Evolutionary conservation across 192 early-diverging fungal species (phyloP).

Genomic region (Umbelopsis vinacea): DNA sequence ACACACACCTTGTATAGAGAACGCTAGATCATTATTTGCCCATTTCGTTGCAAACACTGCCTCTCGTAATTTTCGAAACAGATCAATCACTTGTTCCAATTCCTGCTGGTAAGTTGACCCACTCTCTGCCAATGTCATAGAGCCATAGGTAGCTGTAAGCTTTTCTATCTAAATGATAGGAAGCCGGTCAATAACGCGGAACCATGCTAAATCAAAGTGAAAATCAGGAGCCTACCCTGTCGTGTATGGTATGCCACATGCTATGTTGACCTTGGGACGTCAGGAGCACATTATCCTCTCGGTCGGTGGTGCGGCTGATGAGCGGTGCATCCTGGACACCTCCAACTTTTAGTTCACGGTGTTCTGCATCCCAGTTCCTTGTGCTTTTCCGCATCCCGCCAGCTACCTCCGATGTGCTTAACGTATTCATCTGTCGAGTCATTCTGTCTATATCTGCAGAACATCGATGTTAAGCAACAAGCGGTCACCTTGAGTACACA

Average conservation of each 20-base stretch:
- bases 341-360: neutral
- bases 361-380: constrained; percentile 10
- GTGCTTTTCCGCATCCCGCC: neutral
- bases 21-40: neutral
- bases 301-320: constrained; percentile 11
- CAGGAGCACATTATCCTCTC: neutral
- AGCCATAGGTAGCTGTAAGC: neutral
- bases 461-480: neutral
- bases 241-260: neutral
- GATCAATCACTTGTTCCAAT: neutral
- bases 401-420: neutral
- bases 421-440: neutral
- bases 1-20: constrained; percentile 10
- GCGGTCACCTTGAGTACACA: neutral
- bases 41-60: constrained; percentile 14
- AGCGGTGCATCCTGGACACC: constrained; percentile 3
- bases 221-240: neutral
- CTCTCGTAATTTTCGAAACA: constrained; percentile 12
- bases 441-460: neutral
- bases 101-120: neutral
- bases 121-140: neutral
- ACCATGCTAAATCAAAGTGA: neutral
- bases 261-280: neutral
- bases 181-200: neutral
- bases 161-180: neutral